Evolutionary conservation across 208 protist genomes (phyloP).

Genomic region (Leishmania major): DNA sequence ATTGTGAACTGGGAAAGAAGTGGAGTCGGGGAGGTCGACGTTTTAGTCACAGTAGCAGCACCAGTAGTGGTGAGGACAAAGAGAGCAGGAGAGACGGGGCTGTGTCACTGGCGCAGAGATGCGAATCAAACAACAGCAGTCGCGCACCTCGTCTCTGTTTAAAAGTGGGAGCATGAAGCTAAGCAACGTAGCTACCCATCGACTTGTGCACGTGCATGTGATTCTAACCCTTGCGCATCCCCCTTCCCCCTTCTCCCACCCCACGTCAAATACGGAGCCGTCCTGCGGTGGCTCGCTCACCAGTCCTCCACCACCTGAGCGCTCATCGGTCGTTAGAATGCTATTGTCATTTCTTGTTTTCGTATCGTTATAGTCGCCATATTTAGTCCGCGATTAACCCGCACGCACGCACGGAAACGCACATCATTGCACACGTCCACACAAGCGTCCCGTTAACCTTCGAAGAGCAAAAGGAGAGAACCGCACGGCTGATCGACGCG

Average conservation of each 20-base stretch:
- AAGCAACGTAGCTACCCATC: background rate
- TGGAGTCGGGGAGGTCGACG: background rate
- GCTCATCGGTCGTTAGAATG: background rate
- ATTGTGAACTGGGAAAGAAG: background rate
- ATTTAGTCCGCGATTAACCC: background rate
- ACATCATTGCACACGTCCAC: background rate
- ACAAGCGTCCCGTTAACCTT: background rate
- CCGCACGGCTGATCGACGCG: background rate
- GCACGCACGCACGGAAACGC: background rate
- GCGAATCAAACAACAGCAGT: background rate
- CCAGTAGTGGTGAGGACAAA: background rate
- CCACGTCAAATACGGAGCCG: background rate
- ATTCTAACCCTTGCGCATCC: background rate
- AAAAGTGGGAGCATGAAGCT: background rate
- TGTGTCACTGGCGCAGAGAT: background rate
- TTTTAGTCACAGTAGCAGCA: background rate
- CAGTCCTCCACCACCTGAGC: background rate
- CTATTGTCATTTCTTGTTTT: background rate
- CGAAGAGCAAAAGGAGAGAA: too few relatives aligned
- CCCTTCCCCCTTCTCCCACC: background rate
- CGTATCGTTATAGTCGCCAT: background rate
- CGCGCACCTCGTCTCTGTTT: background rate
- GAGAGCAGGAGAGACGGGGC: background rate
- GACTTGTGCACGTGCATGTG: background rate
- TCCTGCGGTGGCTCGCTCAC: background rate